Base-by-base conservation (phyloP, 2,329 filamentous ascomycete species). In the Sclerotinia sclerotiorum region DNA sequence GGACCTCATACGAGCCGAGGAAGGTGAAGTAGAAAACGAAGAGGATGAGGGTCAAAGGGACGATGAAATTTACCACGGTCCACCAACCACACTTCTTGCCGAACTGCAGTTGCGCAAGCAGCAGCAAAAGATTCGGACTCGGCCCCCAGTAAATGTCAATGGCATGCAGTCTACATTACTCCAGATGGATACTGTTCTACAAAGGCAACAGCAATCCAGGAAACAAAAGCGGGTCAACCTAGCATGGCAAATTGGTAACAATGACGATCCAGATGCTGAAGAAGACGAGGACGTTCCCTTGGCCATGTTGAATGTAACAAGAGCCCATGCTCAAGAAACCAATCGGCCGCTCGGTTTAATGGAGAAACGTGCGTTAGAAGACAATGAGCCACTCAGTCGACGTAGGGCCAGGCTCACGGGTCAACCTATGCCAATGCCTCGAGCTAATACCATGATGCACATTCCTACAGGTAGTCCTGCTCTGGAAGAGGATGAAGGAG, bases 81-180 rank as follows among this genome's bases (percentile, higher is more conserved):
- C 89, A 5, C 95, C 95, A 0, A 97, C 93, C 0, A 99, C 95
- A 0, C 84, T 99, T 0, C 85, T 99, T 32, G 95, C 95, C 0
- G 95, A 99, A 78, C 83, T 99, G 10, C 93, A 97, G 77, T 81
- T 97, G 72, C 90, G 95, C 63, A 98, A 99, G 78, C 89, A 92
- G 69, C 91, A 97, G 74, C 90, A 96, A 75, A 94, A 92, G 78
- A 84, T 89, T 70, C 88, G 95, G 48, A 95, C 90, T 42, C 86
- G 88, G 29, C 90, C 90, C 19, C 84, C 89, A 29, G 83, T 86
- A 44, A 87, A 84, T 56, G 79, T 80, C 2, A 88, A 90, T 67
- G 94, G 93, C n/a, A 89, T 97, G 84, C 92, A 95, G 72, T 92
- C 92, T 19, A 99, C 95, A 0, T 84, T 99, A 5, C 83, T 99